Evolutionary conservation across 192 early-diverging fungal genomes (phyloP).

Genomic region (Rhizophagus sp.): DNA sequence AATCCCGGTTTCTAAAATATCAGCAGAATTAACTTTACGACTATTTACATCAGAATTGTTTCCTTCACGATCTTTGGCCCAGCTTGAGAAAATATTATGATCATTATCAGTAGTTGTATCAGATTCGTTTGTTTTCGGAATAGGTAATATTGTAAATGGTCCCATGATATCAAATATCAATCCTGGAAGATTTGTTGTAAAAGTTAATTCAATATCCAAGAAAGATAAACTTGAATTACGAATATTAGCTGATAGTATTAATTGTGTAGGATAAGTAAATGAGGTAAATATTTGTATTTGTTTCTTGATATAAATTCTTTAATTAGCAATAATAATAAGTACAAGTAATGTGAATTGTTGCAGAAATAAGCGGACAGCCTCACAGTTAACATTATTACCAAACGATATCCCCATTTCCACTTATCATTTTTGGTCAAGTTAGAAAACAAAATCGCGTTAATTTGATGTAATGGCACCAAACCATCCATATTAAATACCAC

Average conservation of each 20-base stretch:
- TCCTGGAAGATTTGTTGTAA: background rate
- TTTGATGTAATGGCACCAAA: background rate
- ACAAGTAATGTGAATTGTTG: background rate
- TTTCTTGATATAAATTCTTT: no score
- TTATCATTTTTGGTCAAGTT: conserved; percentile 10
- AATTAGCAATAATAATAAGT: background rate
- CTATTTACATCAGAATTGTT: no score
- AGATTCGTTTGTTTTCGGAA: no score
- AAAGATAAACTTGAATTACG: conserved; percentile 19
- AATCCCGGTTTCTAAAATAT: no score
- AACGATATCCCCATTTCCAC: conserved; percentile 17
- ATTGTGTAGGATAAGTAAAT: conserved; percentile 8
- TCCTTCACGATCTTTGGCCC: no score
- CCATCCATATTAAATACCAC: background rate
- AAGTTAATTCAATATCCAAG: conserved; percentile 18
- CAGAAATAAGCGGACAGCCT: background rate
- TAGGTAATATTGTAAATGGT: background rate
- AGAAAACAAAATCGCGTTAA: conserved; percentile 9
- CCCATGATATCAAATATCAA: conserved; percentile 9
- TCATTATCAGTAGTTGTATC: no score
- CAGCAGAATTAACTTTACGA: background rate
- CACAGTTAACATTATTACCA: background rate
- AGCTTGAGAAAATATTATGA: no score
- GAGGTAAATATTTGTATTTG: no score
- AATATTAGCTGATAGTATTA: conserved; percentile 17